These are phyloP conservation scores for Medicago truncatula DNA, from an alignment of 306 rosid species.

Conservation along the genomic window DNA sequence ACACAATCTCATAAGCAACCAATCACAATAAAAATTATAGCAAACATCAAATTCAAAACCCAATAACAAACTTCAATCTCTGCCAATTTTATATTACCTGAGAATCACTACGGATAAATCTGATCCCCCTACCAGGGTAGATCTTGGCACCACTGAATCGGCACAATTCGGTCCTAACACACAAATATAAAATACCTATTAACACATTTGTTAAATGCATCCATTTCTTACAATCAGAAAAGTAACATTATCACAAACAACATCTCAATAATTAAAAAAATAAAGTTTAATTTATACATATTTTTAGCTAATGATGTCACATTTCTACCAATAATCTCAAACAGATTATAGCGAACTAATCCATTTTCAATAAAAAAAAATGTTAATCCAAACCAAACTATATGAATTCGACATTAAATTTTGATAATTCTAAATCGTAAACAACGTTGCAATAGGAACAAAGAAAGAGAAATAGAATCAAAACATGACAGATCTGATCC, in stretches of 20 bases:
- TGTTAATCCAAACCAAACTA: too few species aligned
- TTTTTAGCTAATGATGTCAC: background rate
- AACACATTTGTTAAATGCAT: background rate
- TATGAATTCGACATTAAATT: background rate
- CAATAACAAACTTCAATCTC: background rate
- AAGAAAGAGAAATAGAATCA: background rate
- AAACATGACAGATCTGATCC: background rate
- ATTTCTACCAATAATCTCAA: conserved; percentile 7
- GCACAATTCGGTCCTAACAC: conserved; percentile 79
- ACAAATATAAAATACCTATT: conserved; percentile 33
- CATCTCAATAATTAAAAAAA: background rate
- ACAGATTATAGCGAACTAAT: background rate
- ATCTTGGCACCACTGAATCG: conserved; percentile 89
- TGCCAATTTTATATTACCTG: too few species aligned
- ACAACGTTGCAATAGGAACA: background rate
- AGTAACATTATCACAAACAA: background rate
- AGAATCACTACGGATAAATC: conserved; percentile 80
- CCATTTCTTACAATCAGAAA: background rate
- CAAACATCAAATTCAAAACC: background rate
- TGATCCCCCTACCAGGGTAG: conserved; percentile 82
- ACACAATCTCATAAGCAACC: background rate
- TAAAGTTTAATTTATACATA: background rate
- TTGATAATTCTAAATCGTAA: background rate
- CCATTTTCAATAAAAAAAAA: background rate
- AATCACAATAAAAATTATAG: background rate